A percentile compares a stretch with the other conserved stretches of the same genome.
Evolutionary conservation across 495 filamentous ascomycete genomes (phyloP).

Genomic region (Aspergillus panamensis): DNA sequence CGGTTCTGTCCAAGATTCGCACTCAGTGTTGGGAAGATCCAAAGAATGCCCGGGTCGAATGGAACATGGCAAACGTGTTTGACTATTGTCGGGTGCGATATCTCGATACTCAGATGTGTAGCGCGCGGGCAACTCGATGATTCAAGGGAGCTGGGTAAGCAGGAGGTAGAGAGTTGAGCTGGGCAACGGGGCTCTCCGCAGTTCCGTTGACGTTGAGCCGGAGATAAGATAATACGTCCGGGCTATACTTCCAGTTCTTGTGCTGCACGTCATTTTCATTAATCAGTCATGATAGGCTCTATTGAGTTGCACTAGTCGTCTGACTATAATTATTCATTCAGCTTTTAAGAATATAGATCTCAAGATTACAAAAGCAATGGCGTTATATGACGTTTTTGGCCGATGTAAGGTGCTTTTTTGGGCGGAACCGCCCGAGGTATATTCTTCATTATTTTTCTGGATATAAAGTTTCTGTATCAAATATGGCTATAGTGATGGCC

Average conservation of each 20-base stretch:
- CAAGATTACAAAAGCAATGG: no score
- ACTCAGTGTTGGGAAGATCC: constrained; percentile 26
- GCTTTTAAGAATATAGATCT: no score
- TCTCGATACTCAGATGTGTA: constrained; percentile 3
- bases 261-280: no score
- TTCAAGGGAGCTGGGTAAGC: background rate
- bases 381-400: background rate
- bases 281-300: no score
- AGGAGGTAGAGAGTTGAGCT: constrained; percentile 5
- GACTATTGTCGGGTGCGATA: background rate
- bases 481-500: background rate
- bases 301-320: no score
- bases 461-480: no score
- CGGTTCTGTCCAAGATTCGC: constrained; percentile 34
- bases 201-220: constrained; percentile 18
- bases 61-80: constrained; percentile 18
- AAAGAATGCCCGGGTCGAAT: constrained; percentile 10
- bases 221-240: constrained; percentile 32
- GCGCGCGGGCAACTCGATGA: constrained; percentile 2
- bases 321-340: no score
- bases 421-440: background rate
- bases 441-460: background rate
- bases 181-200: constrained; percentile 15
- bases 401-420: background rate
- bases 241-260: background rate